A percentile compares a stretch with the other conserved stretches of the same genome.
These are phyloP conservation scores for Aspergillus leporis DNA, from an alignment of 495 filamentous ascomycete genomes.

Conservation along the genomic window DNA sequence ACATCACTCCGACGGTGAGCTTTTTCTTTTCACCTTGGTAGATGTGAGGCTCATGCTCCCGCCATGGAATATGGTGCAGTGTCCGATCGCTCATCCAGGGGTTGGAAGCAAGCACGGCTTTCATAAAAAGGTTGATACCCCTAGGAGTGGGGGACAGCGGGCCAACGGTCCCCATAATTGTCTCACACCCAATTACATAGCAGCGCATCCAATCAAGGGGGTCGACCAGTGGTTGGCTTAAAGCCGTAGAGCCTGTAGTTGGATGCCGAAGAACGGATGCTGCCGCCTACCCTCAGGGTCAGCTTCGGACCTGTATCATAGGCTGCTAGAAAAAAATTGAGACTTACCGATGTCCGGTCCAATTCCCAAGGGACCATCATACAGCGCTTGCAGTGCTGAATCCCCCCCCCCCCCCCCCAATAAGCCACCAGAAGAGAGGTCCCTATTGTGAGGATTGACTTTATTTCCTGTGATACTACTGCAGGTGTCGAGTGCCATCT, in stretches of 20 bases:
- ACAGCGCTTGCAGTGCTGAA: constrained; percentile 26
- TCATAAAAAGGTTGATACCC: constrained; percentile 58
- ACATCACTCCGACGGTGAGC: constrained; percentile 52
- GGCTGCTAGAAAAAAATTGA: not conserved
- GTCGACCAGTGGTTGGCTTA: constrained; percentile 27
- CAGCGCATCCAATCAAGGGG: constrained; percentile 23
- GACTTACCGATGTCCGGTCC: constrained; percentile 27
- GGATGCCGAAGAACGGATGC: constrained; percentile 34
- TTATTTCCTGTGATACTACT: constrained; percentile 57
- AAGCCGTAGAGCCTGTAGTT: constrained; percentile 35
- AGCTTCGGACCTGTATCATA: not conserved
- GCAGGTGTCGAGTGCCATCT: constrained; percentile 50
- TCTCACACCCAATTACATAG: constrained; percentile 15
- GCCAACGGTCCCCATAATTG: not conserved
- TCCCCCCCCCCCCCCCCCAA: constrained; percentile 33
- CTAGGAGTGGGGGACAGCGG: constrained; percentile 42
- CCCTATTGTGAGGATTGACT: constrained; percentile 51
- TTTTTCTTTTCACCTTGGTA: constrained; percentile 20
- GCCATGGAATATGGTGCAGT: not conserved
- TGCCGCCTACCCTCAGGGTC: constrained; percentile 11
- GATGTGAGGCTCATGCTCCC: not conserved
- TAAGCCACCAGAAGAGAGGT: constrained; percentile 35
- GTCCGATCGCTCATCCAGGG: constrained; percentile 46
- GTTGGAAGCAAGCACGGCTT: constrained; percentile 47
- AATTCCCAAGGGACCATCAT: constrained; percentile 26